phyloP scores from a whole-genome alignment of 176 grass and related monocot genomes.

The Aegilops umbellulata region DNA sequence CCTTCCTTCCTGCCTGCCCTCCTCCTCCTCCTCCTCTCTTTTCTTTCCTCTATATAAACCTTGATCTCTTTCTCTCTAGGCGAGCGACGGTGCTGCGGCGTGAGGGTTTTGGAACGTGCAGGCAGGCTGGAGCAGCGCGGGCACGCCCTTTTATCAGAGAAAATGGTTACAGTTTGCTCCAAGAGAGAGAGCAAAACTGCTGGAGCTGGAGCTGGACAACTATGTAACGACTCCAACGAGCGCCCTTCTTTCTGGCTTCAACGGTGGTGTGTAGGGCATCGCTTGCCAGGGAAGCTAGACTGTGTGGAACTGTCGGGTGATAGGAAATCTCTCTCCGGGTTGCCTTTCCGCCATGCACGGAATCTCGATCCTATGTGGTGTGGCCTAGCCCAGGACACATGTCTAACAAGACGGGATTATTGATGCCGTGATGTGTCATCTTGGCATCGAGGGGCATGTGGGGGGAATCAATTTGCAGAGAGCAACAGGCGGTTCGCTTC shows the following conservation, averaged over 20 bases:
- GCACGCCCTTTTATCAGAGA: conserved; percentile 11
- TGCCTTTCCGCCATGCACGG: conserved; percentile 19
- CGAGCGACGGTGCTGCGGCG: neutral
- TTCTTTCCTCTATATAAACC: neutral
- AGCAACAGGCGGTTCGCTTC: neutral
- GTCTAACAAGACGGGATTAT: neutral
- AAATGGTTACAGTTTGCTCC: neutral
- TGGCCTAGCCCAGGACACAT: conserved; percentile 23
- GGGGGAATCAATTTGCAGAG: neutral
- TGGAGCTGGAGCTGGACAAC: neutral
- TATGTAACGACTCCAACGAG: neutral
- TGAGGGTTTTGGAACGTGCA: neutral
- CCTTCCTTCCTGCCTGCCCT: neutral
- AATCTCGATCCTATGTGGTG: neutral
- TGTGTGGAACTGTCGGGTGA: neutral
- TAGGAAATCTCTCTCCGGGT: neutral
- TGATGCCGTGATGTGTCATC: neutral
- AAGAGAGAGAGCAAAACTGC: neutral
- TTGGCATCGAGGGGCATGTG: neutral
- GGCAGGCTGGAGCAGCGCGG: neutral
- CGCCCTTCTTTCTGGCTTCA: neutral
- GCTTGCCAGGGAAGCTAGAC: neutral
- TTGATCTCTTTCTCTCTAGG: neutral
- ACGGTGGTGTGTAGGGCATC: conserved; percentile 1
- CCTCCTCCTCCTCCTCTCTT: neutral